Evolutionary conservation across 129 eudicot genomes (phyloP).

Genomic region (Ambrosia trifida): DNA sequence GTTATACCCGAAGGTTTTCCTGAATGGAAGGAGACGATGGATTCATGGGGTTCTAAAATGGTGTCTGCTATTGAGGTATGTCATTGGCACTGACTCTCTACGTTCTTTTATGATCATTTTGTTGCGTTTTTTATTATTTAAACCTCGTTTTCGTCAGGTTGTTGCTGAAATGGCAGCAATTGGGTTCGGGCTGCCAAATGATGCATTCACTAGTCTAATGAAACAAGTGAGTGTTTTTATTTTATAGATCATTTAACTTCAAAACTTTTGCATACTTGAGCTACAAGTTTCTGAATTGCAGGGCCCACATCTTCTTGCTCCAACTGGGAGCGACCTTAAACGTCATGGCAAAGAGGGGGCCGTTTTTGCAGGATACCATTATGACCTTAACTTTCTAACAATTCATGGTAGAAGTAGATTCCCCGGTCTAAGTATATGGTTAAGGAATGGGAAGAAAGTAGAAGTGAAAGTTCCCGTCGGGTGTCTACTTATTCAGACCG

Average conservation of each 20-base stretch:
- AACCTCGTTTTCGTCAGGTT: conserved; percentile 48
- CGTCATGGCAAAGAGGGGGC: conserved; percentile 85
- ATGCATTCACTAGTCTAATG: conserved; percentile 94
- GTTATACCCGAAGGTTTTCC: conserved; percentile 93
- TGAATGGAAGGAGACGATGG: conserved; percentile 96
- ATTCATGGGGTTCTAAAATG: conserved; percentile 92
- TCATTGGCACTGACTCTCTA: background rate
- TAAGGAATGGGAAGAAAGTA: conserved; percentile 78
- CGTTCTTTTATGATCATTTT: background rate
- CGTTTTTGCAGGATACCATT: conserved; percentile 97
- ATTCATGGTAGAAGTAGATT: conserved; percentile 95
- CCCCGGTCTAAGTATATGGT: conserved; percentile 92
- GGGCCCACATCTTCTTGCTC: conserved; percentile 99
- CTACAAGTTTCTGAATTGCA: conserved; percentile 24
- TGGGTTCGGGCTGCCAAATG: conserved; percentile 83
- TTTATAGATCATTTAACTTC: background rate
- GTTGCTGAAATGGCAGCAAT: conserved; percentile 99
- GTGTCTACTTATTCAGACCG: conserved; percentile 92
- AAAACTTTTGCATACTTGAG: background rate
- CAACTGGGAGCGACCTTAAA: conserved; percentile 90
- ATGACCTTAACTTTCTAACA: conserved; percentile 93
- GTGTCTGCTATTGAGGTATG: conserved; percentile 81
- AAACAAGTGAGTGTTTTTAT: conserved; percentile 50
- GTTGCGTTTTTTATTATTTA: background rate
- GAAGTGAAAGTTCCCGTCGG: conserved; percentile 89